A percentile compares a stretch with the other conserved stretches of the same genome.
Evolutionary conservation across 441 rosid species (phyloP).

Genomic region (Mallotus japonicus): DNA sequence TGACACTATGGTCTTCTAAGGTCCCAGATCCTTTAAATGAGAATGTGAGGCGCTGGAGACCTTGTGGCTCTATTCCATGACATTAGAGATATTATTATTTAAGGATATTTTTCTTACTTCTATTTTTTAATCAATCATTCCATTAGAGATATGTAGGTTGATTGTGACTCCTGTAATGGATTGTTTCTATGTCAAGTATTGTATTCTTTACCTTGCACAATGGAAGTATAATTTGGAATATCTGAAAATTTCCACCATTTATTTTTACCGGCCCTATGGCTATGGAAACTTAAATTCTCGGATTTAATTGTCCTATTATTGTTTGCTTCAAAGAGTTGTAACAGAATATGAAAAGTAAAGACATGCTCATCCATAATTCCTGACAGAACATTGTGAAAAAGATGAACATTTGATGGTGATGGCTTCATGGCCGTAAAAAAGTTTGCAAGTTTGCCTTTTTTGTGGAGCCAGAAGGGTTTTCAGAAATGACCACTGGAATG

Average conservation of each 20-base stretch:
- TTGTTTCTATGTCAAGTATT: background rate
- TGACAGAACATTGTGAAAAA: background rate
- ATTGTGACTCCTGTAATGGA: background rate
- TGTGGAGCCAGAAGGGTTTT: background rate
- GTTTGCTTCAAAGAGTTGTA: too few relatives aligned
- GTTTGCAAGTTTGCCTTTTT: background rate
- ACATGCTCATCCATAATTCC: background rate
- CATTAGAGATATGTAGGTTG: background rate
- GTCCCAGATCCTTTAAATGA: slow-evolving; percentile 53
- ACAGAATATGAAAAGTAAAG: too few relatives aligned
- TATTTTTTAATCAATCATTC: too few relatives aligned
- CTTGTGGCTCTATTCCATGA: slow-evolving; percentile 34
- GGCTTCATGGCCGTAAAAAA: background rate
- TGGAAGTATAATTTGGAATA: background rate
- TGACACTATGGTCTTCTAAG: slow-evolving; percentile 51
- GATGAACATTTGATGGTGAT: too few relatives aligned
- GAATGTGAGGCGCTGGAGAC: slow-evolving; percentile 61
- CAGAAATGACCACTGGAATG: background rate
- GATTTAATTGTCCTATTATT: too few relatives aligned
- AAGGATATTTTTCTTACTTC: too few relatives aligned
- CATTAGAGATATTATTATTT: too few relatives aligned
- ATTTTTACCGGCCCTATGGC: too few relatives aligned
- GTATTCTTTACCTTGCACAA: background rate
- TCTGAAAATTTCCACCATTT: too few relatives aligned
- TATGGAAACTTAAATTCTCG: too few relatives aligned